Base-by-base conservation (phyloP, 148 eudicot species). In the Oxyria digyna region DNA sequence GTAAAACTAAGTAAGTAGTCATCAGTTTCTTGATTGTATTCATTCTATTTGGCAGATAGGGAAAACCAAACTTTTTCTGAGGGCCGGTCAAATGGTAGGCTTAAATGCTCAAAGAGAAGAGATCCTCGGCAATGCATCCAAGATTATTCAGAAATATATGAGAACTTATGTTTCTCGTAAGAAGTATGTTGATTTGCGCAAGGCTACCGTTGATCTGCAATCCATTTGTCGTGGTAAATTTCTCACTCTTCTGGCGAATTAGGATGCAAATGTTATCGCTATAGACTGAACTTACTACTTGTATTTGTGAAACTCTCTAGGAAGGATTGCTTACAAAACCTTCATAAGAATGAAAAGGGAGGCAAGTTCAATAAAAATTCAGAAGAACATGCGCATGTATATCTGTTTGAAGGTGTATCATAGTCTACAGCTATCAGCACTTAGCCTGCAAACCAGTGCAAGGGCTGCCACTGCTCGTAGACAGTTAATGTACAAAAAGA, bases 31-130 rank as follows among this genome's bases (percentile, higher is more conserved):
- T 55, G 62, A 24, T 55, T 55, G 62, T 26, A 33, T 26, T 55
- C 12, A 29, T 15, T 31, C 6, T 10, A 13, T 32, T 76, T 76
- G 81, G 80, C 89, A 93, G 98, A 85, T 87, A 62, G 98, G 98
- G 35, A 85, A 85, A 77, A 80, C 96, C 38, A 87, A 93, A 78
- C 83, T 93, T 70, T 93, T 93, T 67, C 75, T 93, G 70, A 85
- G 98, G 83, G 95, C 96, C 66, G 98, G 98, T 74, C 96, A 93
- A 75, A 87, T 93, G 96, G 98, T 92, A 37, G 90, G 83, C 43
- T 80, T 93, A 62, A 94, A 93, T 88, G 80, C 85, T 4, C 83
- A 75, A 18, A 85, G 91, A 75, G 83, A 87, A 50, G 85, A 76
- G 73, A 90, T 86, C 72, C 87, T 90, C 50, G 80, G 75, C 74